Evolutionary conservation across 495 filamentous ascomycete genomes (phyloP).

Genomic region (Viridothelium virens): DNA sequence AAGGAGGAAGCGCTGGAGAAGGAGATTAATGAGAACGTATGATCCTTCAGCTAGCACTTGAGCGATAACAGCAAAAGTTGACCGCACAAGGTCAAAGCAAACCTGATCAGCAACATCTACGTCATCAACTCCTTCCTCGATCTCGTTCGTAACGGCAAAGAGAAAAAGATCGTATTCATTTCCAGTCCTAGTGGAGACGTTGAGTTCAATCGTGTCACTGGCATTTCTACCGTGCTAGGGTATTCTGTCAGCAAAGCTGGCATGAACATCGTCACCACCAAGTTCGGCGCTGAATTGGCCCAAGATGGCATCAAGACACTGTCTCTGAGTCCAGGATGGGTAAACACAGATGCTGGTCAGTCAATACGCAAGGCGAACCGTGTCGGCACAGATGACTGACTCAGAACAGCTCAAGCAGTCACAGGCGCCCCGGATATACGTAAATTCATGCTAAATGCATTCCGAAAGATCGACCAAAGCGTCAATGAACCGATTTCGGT

Average conservation of each 20-base stretch:
- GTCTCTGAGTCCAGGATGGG: slow-evolving; percentile 22
- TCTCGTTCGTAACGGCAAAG: slow-evolving; percentile 22
- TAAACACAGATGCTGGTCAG: slow-evolving; percentile 23
- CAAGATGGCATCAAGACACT: slow-evolving; percentile 22
- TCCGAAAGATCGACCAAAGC: slow-evolving; percentile 19
- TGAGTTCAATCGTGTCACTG: slow-evolving; percentile 19
- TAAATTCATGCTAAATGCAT: slow-evolving; percentile 15
- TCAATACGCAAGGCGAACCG: slow-evolving; percentile 18
- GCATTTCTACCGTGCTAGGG: slow-evolving; percentile 17
- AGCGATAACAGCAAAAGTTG: slow-evolving; percentile 14
- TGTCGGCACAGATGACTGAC: slow-evolving; percentile 13
- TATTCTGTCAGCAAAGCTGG: slow-evolving; percentile 23
- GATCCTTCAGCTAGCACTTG: slow-evolving; percentile 10
- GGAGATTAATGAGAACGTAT: slow-evolving; percentile 20
- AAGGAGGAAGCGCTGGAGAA: slow-evolving; percentile 17
- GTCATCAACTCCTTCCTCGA: slow-evolving; percentile 23
- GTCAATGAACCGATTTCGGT: slow-evolving; percentile 15
- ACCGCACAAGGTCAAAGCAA: slow-evolving; percentile 19
- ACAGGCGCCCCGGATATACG: slow-evolving; percentile 18
- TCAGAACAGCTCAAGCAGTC: slow-evolving; percentile 18
- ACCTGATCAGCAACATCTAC: slow-evolving; percentile 20
- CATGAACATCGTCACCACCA: slow-evolving; percentile 19
- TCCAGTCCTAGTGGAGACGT: slow-evolving; percentile 15
- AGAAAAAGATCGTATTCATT: slow-evolving; percentile 23
- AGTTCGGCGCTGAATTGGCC: slow-evolving; percentile 20